A percentile compares a stretch with the other conserved stretches of the same genome.
Evolutionary conservation across 257 asterid species (phyloP).

Genomic region (Nemophila menziesii): DNA sequence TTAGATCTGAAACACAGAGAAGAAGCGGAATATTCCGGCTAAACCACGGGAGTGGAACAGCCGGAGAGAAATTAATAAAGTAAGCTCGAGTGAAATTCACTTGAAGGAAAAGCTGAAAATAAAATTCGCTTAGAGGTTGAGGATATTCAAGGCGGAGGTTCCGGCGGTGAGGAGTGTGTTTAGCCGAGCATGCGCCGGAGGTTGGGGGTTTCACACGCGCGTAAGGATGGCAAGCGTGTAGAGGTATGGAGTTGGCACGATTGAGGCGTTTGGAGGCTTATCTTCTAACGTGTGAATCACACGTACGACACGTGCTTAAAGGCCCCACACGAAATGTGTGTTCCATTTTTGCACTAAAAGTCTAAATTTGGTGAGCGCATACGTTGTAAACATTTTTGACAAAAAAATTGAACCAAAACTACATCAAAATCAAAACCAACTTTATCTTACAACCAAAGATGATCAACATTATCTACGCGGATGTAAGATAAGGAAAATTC

Average conservation of each 20-base stretch:
- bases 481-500: no score
- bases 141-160: constrained; percentile 37
- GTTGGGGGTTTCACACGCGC: constrained; percentile 59
- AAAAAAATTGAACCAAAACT: no score
- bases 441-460: no score
- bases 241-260: constrained; percentile 43
- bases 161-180: constrained; percentile 48
- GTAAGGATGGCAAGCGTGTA: constrained; percentile 46
- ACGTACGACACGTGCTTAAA: constrained; percentile 44
- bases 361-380: no score
- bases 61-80: constrained; percentile 10
- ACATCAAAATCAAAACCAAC: no score
- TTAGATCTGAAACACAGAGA: constrained; percentile 29
- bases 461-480: no score
- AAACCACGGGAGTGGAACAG: constrained; percentile 10
- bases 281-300: constrained; percentile 69
- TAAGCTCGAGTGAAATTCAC: not conserved
- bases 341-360: not conserved
- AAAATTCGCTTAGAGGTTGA: not conserved
- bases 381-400: no score
- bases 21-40: constrained; percentile 19
- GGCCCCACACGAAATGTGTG: not conserved
- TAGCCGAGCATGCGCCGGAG: no score
- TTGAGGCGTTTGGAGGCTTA: constrained; percentile 45
- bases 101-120: not conserved